Percentiles rank a stretch among this genome's conserved stretches.
Evolutionary conservation across 208 protist genomes (phyloP).

Genomic region (Trypanosoma mega): DNA sequence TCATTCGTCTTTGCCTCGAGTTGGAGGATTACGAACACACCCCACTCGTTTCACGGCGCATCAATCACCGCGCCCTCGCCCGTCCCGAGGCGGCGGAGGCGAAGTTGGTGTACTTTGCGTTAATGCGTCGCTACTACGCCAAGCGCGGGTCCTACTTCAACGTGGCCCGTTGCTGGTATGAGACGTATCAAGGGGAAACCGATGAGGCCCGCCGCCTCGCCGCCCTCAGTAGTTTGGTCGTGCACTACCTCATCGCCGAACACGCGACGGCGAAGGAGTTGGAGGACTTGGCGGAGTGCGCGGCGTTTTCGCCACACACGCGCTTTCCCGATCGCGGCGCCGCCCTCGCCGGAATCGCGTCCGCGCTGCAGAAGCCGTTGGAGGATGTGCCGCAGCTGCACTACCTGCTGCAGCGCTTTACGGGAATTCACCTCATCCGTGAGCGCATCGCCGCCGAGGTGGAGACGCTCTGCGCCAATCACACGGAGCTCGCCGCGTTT

Average conservation of each 20-base stretch:
- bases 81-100: conserved; percentile 66
- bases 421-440: conserved; percentile 84
- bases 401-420: conserved; percentile 77
- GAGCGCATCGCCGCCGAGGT: conserved; percentile 58
- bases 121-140: conserved; percentile 89
- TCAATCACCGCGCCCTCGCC: conserved; percentile 82
- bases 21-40: conserved; percentile 94
- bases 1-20: conserved; percentile 94
- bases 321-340: conserved; percentile 52
- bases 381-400: conserved; percentile 73
- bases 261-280: conserved; percentile 78
- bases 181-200: conserved; percentile 90
- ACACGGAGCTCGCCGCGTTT: conserved; percentile 62
- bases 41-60: conserved; percentile 93
- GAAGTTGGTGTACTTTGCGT: conserved; percentile 82
- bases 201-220: conserved; percentile 67
- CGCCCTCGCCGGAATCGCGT: conserved; percentile 47
- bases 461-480: conserved; percentile 62
- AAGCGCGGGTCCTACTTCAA: conserved; percentile 90
- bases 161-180: conserved; percentile 91
- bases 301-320: conserved; percentile 67
- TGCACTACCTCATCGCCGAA: conserved; percentile 83
- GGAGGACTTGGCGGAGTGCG: conserved; percentile 78
- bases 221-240: conserved; percentile 74
- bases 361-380: conserved; percentile 58